Base-by-base conservation (phyloP, 805 yeast genomes). In the Kodamaea sagamina region DNA sequence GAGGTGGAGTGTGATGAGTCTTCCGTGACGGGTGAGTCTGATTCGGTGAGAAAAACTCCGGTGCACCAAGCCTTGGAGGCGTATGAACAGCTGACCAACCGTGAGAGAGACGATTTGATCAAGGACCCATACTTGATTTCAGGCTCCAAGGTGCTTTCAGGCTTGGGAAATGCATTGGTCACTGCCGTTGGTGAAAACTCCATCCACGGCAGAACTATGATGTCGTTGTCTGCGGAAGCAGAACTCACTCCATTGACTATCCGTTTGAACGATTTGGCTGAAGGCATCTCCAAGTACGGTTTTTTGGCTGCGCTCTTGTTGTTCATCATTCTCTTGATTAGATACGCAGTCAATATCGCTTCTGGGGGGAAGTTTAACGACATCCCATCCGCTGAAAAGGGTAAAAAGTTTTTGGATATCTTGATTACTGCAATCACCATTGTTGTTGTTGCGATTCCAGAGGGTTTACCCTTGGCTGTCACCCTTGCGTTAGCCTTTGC, bases 371-470 rank as follows among this genome's bases (percentile, higher is more conserved):
- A 54, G 18, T 75, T 72, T 45, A 59, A 75, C 47, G 60, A 63
- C 37, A 44, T 75, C 5, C 61, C 78, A 0, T 66, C 87, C 5
- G 78, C 96, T 6, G 78, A 82, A 57, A 90, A 89, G 67, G 97
- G 96, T 51, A 81, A 87, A 43, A 77, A 77, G 51, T 90, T 90
- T 53, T 71, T 93, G 69, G 84, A 88, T 55, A 86, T 92, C 44
- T 72, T 93, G 47, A 93, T 93, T 57, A 88, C 93, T 17, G 85
- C 98, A 1, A 86, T 93, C 47, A 89, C 99, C 0, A 78, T 93
- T 53, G 82, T 93, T 21, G 99, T 92, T 11, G 99, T 93, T 39
- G 99, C 99, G 0, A 96, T 93, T n/a, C 99, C 99, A 3, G 99
- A 93, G 67, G 99, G 99, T 48, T 76, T 93, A 44, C 99, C 99